Percentiles rank a stretch among this genome's conserved stretches.
phyloP scores from a whole-genome alignment of 129 eudicot genomes.

The Smallanthus sonchifolius region DNA sequence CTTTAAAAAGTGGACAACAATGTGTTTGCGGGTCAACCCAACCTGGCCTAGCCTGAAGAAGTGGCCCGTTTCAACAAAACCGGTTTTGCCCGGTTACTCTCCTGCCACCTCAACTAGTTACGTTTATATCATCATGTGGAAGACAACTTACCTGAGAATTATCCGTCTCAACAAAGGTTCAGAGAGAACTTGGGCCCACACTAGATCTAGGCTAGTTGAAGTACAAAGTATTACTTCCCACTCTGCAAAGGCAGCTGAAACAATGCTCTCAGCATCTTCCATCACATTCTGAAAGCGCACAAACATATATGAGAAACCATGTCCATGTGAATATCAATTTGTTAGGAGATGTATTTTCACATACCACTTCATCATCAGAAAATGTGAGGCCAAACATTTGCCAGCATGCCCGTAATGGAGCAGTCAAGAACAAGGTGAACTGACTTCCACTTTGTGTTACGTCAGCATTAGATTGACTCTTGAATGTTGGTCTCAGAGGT shows the following conservation, averaged over 20 bases:
- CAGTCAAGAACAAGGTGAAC: constrained; percentile 82
- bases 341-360: background rate
- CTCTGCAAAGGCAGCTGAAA: constrained; percentile 69
- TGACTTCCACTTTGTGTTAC: constrained; percentile 64
- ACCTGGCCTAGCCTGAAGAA: background rate
- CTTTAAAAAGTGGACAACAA: background rate
- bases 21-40: background rate
- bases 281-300: constrained; percentile 47
- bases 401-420: constrained; percentile 88
- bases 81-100: background rate
- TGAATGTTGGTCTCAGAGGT: constrained; percentile 72
- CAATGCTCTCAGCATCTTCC: constrained; percentile 65
- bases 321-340: background rate
- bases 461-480: constrained; percentile 45
- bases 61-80: background rate
- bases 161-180: constrained; percentile 86
- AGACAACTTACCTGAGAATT: constrained; percentile 60
- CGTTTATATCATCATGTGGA: background rate
- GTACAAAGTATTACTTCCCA: constrained; percentile 91
- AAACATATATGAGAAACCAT: constrained; percentile 11
- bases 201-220: constrained; percentile 58
- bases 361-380: constrained; percentile 47
- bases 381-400: constrained; percentile 67
- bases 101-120: constrained; percentile 7
- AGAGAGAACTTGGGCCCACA: constrained; percentile 88